Percentiles rank a stretch among this genome's conserved stretches.
phyloP scores from a whole-genome alignment of 164 flowering plant genomes.

The Aristolochia contorta region DNA sequence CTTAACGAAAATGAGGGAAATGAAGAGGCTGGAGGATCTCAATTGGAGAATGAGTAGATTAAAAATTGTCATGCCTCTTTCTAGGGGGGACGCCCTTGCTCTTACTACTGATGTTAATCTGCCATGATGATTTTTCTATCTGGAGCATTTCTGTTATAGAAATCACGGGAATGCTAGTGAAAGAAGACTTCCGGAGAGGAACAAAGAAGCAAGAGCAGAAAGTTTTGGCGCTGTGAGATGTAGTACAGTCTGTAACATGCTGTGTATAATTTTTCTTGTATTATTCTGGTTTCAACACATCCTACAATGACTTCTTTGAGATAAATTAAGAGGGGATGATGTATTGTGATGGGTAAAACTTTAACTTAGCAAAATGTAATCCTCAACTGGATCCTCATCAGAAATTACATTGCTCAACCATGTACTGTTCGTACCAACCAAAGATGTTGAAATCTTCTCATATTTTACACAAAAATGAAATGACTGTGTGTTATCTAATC shows the following conservation, averaged over 20 bases:
- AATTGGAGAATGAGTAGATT: conserved; percentile 32
- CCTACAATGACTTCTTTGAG: too few relatives aligned
- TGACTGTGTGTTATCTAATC: conserved; percentile 17
- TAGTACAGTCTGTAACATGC: too few relatives aligned
- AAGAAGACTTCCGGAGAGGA: too few relatives aligned
- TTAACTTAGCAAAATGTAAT: conserved; percentile 14
- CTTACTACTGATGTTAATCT: not conserved
- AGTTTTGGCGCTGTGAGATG: too few relatives aligned
- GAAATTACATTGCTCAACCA: conserved; percentile 26
- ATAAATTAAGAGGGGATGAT: too few relatives aligned
- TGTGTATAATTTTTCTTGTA: too few relatives aligned
- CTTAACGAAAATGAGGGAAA: conserved; percentile 24
- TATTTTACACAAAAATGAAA: conserved; percentile 3
- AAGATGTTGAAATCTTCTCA: conserved; percentile 1
- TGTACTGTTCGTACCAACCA: not conserved
- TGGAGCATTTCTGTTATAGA: too few relatives aligned
- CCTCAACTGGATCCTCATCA: conserved; percentile 37
- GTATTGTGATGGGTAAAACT: too few relatives aligned
- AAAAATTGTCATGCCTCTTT: conserved; percentile 26
- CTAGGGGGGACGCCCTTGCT: conserved; percentile 25
- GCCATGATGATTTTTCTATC: too few relatives aligned
- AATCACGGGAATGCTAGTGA: too few relatives aligned
- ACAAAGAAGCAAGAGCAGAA: too few relatives aligned
- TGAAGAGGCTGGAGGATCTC: conserved; percentile 34
- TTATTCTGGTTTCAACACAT: too few relatives aligned